A percentile compares a stretch with the other conserved stretches of the same genome.
These are phyloP conservation scores for Quercus rubra DNA, from an alignment of 306 rosid genomes.

Conservation along the genomic window DNA sequence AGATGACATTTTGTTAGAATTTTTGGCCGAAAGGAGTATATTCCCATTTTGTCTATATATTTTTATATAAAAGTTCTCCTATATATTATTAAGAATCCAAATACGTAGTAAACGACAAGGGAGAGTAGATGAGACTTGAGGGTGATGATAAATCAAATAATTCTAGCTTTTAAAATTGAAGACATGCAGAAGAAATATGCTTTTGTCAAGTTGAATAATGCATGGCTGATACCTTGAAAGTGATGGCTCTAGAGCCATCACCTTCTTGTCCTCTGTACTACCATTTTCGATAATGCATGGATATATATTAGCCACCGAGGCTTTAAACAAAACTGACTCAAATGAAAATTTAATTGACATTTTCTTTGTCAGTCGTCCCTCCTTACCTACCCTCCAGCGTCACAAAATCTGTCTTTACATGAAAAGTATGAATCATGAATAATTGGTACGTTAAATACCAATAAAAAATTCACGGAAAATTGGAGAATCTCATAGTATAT, in stretches of 20 bases:
- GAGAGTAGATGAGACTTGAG: not conserved
- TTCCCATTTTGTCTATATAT: no score
- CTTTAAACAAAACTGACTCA: not conserved
- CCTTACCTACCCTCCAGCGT: constrained; percentile 23
- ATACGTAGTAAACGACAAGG: not conserved
- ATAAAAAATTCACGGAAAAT: not conserved
- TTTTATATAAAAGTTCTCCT: not conserved
- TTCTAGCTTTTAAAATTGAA: not conserved
- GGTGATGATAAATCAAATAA: not conserved
- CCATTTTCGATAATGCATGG: not conserved
- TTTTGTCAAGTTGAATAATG: no score
- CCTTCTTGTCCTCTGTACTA: not conserved
- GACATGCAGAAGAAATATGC: not conserved
- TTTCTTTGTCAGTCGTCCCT: constrained; percentile 17
- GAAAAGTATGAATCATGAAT: not conserved
- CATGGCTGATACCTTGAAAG: not conserved
- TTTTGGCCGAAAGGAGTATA: no score
- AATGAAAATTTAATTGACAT: not conserved
- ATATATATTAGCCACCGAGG: not conserved
- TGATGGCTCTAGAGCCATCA: not conserved
- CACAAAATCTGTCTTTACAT: constrained; percentile 1
- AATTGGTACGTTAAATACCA: not conserved
- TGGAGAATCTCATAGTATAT: not conserved
- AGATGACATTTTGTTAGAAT: rapidly evolving
- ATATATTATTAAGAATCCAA: not conserved